Conservation (phyloP, 208 protist species). For the Leishmania arabica region DNA sequence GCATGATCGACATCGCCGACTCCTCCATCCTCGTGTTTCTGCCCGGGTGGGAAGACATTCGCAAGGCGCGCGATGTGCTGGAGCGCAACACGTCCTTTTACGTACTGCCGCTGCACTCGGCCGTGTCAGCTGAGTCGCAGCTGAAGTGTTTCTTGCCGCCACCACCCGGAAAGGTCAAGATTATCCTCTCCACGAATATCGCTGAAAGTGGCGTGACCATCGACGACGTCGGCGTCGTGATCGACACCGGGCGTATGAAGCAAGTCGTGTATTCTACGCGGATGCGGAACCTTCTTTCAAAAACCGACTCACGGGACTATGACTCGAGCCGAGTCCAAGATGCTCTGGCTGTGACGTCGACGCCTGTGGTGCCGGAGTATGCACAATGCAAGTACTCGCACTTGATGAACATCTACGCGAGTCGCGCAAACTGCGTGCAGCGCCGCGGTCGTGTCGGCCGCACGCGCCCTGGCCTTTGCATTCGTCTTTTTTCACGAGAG, state of each 20-base stretch:
- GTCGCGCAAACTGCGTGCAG: slow-evolving; percentile 92
- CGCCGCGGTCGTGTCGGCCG: slow-evolving; percentile 94
- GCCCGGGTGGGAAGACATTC: slow-evolving; percentile 94
- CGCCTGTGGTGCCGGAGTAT: neutral
- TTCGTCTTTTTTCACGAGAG: slow-evolving; percentile 90
- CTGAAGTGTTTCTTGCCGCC: slow-evolving; percentile 97
- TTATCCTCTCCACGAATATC: slow-evolving; percentile 99
- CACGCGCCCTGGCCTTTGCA: slow-evolving; percentile 93
- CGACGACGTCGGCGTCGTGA: slow-evolving; percentile 98
- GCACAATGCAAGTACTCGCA: slow-evolving; percentile 35
- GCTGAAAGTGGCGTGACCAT: slow-evolving; percentile 99
- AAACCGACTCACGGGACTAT: slow-evolving; percentile 39
- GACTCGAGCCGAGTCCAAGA: slow-evolving; percentile 23
- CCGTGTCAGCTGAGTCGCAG: slow-evolving; percentile 96
- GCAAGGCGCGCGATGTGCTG: slow-evolving; percentile 66
- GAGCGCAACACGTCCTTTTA: slow-evolving; percentile 69
- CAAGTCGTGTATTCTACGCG: slow-evolving; percentile 94
- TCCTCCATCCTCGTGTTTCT: slow-evolving; percentile 93
- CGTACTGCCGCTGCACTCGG: slow-evolving; percentile 89
- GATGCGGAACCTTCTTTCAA: slow-evolving; percentile 29
- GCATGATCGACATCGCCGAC: slow-evolving; percentile 65
- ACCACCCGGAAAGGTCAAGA: slow-evolving; percentile 88
- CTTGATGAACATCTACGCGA: slow-evolving; percentile 83
- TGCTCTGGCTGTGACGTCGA: neutral
- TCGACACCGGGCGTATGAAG: slow-evolving; percentile 96